These are phyloP conservation scores for Pleurozium schreberi DNA, from an alignment of 225 moss, liverwort and hornwort genomes.

Conservation along the genomic window DNA sequence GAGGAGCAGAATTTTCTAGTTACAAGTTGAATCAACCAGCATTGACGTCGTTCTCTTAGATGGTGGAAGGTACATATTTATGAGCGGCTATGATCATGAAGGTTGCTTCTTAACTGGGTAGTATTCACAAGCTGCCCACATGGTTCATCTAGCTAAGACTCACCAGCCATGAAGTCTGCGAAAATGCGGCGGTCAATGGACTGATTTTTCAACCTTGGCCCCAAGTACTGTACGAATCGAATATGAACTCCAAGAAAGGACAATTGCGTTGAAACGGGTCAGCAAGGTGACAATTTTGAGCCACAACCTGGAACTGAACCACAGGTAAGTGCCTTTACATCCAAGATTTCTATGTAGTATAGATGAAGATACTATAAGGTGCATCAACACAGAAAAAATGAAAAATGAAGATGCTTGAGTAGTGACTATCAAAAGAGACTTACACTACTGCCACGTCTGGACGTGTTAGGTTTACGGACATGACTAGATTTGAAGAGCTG, in stretches of 20 bases:
- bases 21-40: neutral
- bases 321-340: constrained; percentile 1
- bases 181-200: constrained; percentile 37
- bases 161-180: constrained; percentile 2
- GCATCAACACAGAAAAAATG: neutral
- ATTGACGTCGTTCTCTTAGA: neutral
- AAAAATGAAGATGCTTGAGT: neutral
- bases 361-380: neutral
- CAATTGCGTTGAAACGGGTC: constrained; percentile 11
- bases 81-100: constrained; percentile 9
- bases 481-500: constrained; percentile 9
- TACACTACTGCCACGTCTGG: neutral
- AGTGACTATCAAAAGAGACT: neutral
- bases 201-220: constrained; percentile 12
- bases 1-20: neutral
- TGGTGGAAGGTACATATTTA: constrained; percentile 13
- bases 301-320: neutral
- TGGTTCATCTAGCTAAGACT: constrained; percentile 20
- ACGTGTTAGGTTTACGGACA: constrained; percentile 7
- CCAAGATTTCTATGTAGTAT: neutral
- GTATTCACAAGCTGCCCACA: constrained; percentile 27
- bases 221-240: constrained; percentile 3
- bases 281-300: constrained; percentile 1
- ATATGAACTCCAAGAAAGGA: constrained; percentile 15
- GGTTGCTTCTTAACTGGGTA: constrained; percentile 20